Conservation (phyloP, 2,329 filamentous ascomycete species). For the Rutstroemia sp. region DNA sequence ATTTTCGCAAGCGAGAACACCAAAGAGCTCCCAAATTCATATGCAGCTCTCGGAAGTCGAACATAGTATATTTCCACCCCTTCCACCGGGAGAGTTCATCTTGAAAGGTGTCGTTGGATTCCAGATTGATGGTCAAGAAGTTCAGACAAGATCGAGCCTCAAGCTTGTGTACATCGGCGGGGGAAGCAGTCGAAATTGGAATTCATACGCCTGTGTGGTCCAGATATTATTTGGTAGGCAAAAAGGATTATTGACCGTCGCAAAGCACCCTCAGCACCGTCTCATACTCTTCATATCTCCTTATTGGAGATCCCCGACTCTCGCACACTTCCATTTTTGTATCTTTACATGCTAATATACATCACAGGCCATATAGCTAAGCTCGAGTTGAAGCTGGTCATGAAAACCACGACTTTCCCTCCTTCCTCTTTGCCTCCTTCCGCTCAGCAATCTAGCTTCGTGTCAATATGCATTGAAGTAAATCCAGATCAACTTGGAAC, state of each 20-base stretch:
- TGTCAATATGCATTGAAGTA: not conserved
- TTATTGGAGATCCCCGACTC: too few relatives aligned
- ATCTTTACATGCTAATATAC: not conserved
- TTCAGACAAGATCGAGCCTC: too few relatives aligned
- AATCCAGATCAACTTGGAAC: not conserved
- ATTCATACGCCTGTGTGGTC: too few relatives aligned
- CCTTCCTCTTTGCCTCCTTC: conserved; percentile 37
- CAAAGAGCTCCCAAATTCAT: not conserved
- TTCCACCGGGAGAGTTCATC: not conserved
- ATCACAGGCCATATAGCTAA: not conserved
- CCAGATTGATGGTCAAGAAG: too few relatives aligned
- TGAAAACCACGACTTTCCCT: conserved; percentile 24
- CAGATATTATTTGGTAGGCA: too few relatives aligned
- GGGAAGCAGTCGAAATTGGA: too few relatives aligned
- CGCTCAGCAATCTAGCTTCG: conserved; percentile 36
- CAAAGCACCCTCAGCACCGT: too few relatives aligned
- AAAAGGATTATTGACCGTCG: too few relatives aligned
- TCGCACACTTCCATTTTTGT: too few relatives aligned
- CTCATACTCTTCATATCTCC: too few relatives aligned
- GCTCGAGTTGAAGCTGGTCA: conserved; percentile 1
- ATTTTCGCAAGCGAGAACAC: conserved; percentile 6
- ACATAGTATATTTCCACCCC: not conserved
- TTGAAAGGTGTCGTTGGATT: too few relatives aligned
- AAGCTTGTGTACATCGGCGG: too few relatives aligned
- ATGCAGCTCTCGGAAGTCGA: not conserved